A percentile compares a stretch with the other conserved stretches of the same genome.
These are phyloP conservation scores for Raffaelea arxii DNA, from an alignment of 2,329 filamentous ascomycete genomes.

Conservation along the genomic window DNA sequence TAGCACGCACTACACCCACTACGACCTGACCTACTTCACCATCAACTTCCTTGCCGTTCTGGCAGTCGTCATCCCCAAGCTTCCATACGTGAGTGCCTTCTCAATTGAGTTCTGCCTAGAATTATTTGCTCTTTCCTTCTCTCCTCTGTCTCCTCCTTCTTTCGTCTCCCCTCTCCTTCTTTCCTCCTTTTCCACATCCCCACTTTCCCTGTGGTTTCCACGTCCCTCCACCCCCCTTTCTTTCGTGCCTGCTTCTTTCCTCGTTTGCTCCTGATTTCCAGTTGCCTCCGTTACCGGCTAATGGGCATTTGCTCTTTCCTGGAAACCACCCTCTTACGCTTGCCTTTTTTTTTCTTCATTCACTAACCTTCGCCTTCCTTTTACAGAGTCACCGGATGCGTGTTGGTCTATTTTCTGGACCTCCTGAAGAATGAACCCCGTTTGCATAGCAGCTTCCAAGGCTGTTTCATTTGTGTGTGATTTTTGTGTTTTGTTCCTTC, in stretches of 20 bases:
- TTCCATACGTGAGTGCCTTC: constrained; percentile 69
- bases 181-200: no score
- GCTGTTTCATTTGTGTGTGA: neutral
- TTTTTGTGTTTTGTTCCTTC: neutral
- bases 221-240: no score
- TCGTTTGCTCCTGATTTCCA: no score
- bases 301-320: no score
- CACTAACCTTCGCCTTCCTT: neutral
- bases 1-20: constrained; percentile 98
- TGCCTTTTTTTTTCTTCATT: neutral
- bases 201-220: no score
- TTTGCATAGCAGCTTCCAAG: neutral
- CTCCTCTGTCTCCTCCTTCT: neutral
- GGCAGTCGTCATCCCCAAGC: constrained; percentile 88
- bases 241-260: no score
- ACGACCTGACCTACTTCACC: constrained; percentile 91
- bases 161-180: neutral
- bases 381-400: constrained; percentile 66
- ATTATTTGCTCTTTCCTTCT: neutral
- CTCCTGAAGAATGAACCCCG: constrained; percentile 52
- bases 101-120: no score
- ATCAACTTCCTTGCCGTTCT: constrained; percentile 94
- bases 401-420: constrained; percentile 62
- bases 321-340: no score
- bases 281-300: no score